phyloP scores from a whole-genome alignment of 176 grass and related monocot species.

The Pontederia crassipes region DNA sequence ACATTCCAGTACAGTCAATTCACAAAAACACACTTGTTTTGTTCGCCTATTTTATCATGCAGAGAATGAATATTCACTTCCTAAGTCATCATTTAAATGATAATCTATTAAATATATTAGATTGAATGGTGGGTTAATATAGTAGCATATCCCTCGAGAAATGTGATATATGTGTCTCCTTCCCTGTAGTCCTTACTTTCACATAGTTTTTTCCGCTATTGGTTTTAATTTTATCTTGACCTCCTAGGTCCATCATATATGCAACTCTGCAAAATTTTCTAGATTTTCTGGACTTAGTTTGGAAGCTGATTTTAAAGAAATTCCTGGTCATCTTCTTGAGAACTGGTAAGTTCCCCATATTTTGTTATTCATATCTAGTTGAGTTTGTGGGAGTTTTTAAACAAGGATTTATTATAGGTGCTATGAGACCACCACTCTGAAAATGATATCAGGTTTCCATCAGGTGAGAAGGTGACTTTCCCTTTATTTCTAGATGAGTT shows the following conservation, averaged over 20 bases:
- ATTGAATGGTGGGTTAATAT: too few relatives aligned
- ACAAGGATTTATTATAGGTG: constrained; percentile 44
- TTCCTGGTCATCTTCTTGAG: constrained; percentile 79
- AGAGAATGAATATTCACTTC: too few relatives aligned
- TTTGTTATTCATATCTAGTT: constrained; percentile 7
- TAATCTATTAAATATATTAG: too few relatives aligned
- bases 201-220: not conserved
- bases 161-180: too few relatives aligned
- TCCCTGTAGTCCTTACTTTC: too few relatives aligned
- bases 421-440: constrained; percentile 76
- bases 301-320: constrained; percentile 80
- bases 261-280: constrained; percentile 63
- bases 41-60: too few relatives aligned
- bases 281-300: constrained; percentile 66
- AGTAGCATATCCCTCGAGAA: too few relatives aligned
- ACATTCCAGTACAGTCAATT: too few relatives aligned
- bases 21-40: too few relatives aligned
- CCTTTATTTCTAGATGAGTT: too few relatives aligned
- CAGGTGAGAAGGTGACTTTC: constrained; percentile 32
- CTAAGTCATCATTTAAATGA: too few relatives aligned
- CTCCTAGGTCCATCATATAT: constrained; percentile 83
- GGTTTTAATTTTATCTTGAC: constrained; percentile 11
- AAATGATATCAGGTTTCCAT: constrained; percentile 96
- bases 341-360: constrained; percentile 44
- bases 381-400: constrained; percentile 1